phyloP scores from a whole-genome alignment of 345 rosid genomes.

The Angophora floribunda region DNA sequence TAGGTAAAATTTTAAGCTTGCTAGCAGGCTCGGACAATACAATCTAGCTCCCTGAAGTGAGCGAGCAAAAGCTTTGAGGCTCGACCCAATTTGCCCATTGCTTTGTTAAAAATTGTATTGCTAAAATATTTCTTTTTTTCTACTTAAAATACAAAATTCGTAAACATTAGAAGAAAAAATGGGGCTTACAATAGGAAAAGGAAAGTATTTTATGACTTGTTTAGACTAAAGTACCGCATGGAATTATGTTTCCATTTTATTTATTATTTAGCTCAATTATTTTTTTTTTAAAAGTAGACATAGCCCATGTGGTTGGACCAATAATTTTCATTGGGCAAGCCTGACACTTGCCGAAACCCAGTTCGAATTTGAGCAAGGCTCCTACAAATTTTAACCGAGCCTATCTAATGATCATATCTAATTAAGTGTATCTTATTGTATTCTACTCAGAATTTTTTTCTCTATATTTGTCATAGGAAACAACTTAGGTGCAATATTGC shows the following conservation, averaged over 20 bases:
- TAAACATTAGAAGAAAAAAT: not conserved
- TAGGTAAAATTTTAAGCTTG: too few species aligned
- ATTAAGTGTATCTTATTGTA: not conserved
- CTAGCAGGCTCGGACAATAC: too few species aligned
- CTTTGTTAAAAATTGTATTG: too few species aligned
- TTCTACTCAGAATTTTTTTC: not conserved
- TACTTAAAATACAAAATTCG: not conserved
- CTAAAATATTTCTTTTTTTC: not conserved
- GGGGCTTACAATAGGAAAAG: not conserved
- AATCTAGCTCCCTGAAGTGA: too few species aligned
- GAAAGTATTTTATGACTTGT: not conserved
- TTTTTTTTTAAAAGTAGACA: not conserved
- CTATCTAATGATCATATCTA: not conserved
- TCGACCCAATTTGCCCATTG: too few species aligned
- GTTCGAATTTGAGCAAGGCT: not conserved
- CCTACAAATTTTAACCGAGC: too few species aligned
- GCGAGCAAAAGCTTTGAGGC: too few species aligned
- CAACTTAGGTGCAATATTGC: not conserved
- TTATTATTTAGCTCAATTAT: not conserved
- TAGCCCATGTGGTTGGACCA: not conserved
- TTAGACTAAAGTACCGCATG: not conserved
- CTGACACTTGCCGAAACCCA: not conserved
- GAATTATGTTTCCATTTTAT: not conserved
- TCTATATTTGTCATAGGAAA: not conserved
- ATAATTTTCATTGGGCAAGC: not conserved